A percentile compares a stretch with the other conserved stretches of the same genome.
Conservation (phyloP, 768 basidiomycete genomes). For the Boletales sp. region DNA sequence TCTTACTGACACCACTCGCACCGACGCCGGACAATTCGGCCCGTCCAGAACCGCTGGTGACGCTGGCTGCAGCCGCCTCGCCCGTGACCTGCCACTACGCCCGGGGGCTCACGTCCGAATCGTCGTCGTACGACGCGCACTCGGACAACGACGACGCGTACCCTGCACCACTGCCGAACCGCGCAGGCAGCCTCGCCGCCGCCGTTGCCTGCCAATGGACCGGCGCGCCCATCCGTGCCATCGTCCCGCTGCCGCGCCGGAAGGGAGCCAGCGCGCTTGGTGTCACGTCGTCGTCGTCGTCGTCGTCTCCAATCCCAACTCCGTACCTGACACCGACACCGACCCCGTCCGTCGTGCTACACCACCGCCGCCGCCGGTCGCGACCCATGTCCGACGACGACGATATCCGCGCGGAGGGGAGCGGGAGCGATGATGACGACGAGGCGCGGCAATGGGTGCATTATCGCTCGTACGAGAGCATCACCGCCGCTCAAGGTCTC, state of each 20-base stretch:
- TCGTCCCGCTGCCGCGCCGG: conserved; percentile 19
- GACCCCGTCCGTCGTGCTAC: no score
- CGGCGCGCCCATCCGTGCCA: conserved; percentile 22
- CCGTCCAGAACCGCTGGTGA: neutral
- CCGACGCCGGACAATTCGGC: neutral
- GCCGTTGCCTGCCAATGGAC: conserved; percentile 9
- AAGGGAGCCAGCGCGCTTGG: neutral
- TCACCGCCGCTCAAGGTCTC: conserved; percentile 23
- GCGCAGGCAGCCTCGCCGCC: neutral
- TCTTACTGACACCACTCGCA: conserved; percentile 1
- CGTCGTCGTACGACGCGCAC: neutral
- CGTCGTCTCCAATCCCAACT: no score
- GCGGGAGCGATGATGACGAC: neutral
- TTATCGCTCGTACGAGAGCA: conserved; percentile 27
- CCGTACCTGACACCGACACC: no score
- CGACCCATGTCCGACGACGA: no score
- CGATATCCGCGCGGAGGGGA: neutral
- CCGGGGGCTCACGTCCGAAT: no score
- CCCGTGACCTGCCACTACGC: no score
- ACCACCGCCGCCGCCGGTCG: no score
- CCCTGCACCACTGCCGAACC: no score
- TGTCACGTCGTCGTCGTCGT: no score
- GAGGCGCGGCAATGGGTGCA: no score
- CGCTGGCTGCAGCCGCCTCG: no score
- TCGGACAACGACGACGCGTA: no score